These are phyloP conservation scores for Mycena sp. DNA, from an alignment of 1,284 basidiomycete species.

Conservation along the genomic window DNA sequence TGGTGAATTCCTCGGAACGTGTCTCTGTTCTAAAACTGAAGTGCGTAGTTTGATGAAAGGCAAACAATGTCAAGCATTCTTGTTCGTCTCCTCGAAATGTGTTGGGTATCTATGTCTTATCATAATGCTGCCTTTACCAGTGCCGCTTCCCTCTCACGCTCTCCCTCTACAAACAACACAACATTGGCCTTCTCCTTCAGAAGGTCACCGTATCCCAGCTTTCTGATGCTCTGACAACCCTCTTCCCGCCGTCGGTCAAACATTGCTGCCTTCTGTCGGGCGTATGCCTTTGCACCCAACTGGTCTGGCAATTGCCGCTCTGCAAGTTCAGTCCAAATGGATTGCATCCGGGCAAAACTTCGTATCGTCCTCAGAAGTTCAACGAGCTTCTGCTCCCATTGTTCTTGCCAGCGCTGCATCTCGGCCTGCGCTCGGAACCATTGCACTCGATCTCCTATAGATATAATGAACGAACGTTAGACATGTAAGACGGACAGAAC, in stretches of 20 bases:
- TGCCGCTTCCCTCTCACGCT: background rate
- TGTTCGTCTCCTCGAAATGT: no score
- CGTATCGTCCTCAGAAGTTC: conserved; percentile 33
- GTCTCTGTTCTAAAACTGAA: no score
- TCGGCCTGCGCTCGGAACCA: conserved; percentile 41
- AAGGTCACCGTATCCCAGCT: background rate
- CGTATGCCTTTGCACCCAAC: conserved; percentile 20
- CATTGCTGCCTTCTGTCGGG: conserved; percentile 12
- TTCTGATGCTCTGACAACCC: background rate
- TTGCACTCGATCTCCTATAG: conserved; percentile 36
- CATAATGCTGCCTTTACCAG: no score
- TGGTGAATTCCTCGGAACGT: no score
- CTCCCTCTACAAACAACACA: background rate
- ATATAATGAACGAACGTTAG: background rate
- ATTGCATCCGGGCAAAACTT: conserved; percentile 20
- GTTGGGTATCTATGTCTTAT: no score
- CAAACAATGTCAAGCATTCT: no score
- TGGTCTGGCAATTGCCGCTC: background rate
- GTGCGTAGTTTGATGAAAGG: no score
- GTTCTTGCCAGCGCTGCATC: conserved; percentile 37
- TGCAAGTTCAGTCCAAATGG: conserved; percentile 22
- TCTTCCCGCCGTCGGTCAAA: background rate
- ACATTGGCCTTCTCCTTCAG: background rate
- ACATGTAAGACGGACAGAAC: background rate
- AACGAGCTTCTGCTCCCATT: conserved; percentile 5